Conservation (phyloP, 225 moss, liverwort and hornwort genomes). For the Sphagnum contortum region DNA sequence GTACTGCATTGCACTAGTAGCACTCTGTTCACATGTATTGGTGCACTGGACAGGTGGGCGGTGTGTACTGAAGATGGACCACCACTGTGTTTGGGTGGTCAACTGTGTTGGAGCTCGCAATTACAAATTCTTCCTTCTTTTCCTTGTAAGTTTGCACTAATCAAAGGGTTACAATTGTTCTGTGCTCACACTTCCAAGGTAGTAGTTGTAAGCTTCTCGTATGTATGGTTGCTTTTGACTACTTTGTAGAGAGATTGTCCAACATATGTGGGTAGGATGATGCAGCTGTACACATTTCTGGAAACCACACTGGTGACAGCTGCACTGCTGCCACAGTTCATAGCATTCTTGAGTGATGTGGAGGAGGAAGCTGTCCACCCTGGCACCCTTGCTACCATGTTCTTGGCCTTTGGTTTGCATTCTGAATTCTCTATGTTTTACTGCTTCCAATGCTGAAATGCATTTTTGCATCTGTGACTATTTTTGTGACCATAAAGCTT, state of each 20-base stretch:
- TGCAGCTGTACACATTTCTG: conserved; percentile 74
- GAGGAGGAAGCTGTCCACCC: conserved; percentile 75
- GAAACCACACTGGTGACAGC: conserved; percentile 81
- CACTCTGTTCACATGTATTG: too few relatives aligned
- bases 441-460: neutral
- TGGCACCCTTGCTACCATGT: conserved; percentile 74
- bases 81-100: conserved; percentile 98
- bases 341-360: conserved; percentile 90
- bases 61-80: conserved; percentile 98
- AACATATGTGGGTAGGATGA: neutral
- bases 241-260: too few relatives aligned
- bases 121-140: conserved; percentile 88
- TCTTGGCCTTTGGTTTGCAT: conserved; percentile 64
- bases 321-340: conserved; percentile 80
- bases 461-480: neutral
- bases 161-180: too few relatives aligned
- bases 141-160: conserved; percentile 35
- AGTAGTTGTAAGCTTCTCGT: too few relatives aligned
- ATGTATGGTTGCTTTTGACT: too few relatives aligned
- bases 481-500: too few relatives aligned
- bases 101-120: conserved; percentile 96
- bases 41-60: conserved; percentile 38
- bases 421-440: neutral
- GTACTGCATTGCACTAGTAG: too few relatives aligned
- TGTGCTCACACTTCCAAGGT: too few relatives aligned